Evolutionary conservation across 441 rosid genomes (phyloP).

Genomic region (Pelargonium australe): DNA sequence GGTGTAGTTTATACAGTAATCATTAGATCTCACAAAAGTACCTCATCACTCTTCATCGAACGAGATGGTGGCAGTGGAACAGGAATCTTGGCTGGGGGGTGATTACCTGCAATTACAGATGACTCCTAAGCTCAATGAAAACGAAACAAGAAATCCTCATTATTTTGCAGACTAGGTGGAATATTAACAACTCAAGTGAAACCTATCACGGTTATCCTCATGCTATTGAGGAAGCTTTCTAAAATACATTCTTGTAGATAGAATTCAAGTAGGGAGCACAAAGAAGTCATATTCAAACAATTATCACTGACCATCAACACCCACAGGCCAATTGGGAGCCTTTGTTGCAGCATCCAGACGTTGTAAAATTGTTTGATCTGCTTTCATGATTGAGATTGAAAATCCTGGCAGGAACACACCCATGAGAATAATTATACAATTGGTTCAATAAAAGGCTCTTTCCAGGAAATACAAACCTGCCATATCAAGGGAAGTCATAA

Average conservation of each 20-base stretch:
- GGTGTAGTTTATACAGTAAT: conserved; percentile 6
- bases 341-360: conserved; percentile 86
- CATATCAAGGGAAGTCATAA: conserved; percentile 98
- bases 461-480: conserved; percentile 54
- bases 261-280: conserved; percentile 11
- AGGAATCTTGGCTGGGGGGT: conserved; percentile 88
- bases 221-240: not conserved
- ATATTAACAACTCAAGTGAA: conserved; percentile 11
- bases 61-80: conserved; percentile 66
- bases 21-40: conserved; percentile 20
- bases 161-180: not conserved
- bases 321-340: conserved; percentile 96
- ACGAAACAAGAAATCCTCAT: conserved; percentile 1
- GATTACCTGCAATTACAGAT: conserved; percentile 49
- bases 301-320: conserved; percentile 66
- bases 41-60: conserved; percentile 61
- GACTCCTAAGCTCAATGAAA: conserved; percentile 18
- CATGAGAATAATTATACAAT: conserved; percentile 18
- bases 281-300: conserved; percentile 17
- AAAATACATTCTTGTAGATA: conserved; percentile 7
- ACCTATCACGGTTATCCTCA: conserved; percentile 9
- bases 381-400: conserved; percentile 89
- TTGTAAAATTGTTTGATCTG: conserved; percentile 60
- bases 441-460: conserved; percentile 13
- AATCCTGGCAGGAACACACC: conserved; percentile 49